Percentiles rank a stretch among this genome's conserved stretches.
These are phyloP conservation scores for Durusdinium trenchii DNA, from an alignment of 73 alveolate species.

Conservation along the genomic window DNA sequence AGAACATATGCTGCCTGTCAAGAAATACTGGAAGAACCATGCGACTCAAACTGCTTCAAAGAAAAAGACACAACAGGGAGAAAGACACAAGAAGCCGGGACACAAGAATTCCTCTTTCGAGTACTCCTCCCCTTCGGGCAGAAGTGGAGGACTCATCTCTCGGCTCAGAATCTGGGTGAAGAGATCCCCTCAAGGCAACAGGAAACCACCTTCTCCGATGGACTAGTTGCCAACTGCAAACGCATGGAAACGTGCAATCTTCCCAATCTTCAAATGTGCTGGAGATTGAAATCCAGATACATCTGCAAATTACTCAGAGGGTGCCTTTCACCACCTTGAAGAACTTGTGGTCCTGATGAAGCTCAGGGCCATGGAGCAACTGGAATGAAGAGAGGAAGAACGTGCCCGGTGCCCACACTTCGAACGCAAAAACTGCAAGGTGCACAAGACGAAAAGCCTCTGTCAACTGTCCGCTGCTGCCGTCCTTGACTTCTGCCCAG, in stretches of 20 bases:
- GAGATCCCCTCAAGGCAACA: conserved; percentile 40
- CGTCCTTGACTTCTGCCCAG: conserved; percentile 78
- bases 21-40: too few species aligned
- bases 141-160: conserved; percentile 64
- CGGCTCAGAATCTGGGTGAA: conserved; percentile 83
- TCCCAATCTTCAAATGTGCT: neutral
- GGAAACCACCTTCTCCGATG: too few species aligned
- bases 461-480: too few species aligned
- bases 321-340: conserved; percentile 49
- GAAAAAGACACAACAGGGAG: too few species aligned
- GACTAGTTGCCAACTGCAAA: too few species aligned
- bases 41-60: too few species aligned
- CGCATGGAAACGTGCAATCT: neutral
- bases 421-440: neutral
- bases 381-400: too few species aligned
- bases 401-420: too few species aligned
- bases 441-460: neutral
- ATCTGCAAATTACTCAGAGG: neutral
- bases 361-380: too few species aligned
- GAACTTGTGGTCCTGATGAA: conserved; percentile 74
- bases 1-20: neutral
- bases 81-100: too few species aligned
- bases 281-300: neutral
- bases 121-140: conserved; percentile 78
- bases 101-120: conserved; percentile 47